Base-by-base conservation (phyloP, 2,329 filamentous ascomycete species). In the Parasarocladium wereldwijsianum region DNA sequence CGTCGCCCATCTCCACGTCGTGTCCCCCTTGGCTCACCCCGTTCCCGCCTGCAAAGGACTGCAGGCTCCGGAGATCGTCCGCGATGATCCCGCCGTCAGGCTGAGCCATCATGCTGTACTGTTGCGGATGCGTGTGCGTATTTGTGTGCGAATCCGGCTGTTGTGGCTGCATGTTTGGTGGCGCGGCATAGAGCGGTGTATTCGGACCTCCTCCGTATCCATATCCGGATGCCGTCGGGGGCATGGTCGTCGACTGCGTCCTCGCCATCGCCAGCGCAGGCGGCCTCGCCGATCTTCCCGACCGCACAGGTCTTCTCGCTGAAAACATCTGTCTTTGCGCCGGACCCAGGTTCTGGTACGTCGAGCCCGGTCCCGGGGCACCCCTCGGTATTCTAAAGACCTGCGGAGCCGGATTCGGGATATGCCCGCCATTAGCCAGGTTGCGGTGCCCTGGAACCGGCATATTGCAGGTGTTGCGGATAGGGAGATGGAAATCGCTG, bases 1-100 rank as follows among this genome's bases (percentile, higher is more conserved):
- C 38, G 27, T 55, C 52, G 7, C 38, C 34, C 52, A 55, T 55
- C 17, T 51, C 44, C n/a, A 55, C 42, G 20, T 55, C 50, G 14
- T 18, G 16, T 11, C 14, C 18, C 22, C 22, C 22, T 13, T 18
- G 26, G n/a, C 33, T 26, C 7, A 15, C 20, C 12, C 42, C 37
- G n/a, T 52, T 48, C 5, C 45, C 34, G 20, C 41, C 38, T 4
- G 51, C 38, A 40, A 55, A 46, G 21, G 42, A 43, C 17, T 49
- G 41, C n/a, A 55, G 39, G 24, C 45, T 54, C 16, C 48, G 43
- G 23, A 54, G 37, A 26, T 53, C 52, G 26, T 55, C 52, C 3
- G 50, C 45, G n/a, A 55, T 51, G 34, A 55, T 52, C 9, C 50
- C 49, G 2, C 46, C 43, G 6, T 34, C 40, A 11, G 43, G 38